A percentile compares a stretch with the other conserved stretches of the same genome.
These are phyloP conservation scores for Barnettozyma populi DNA, from an alignment of 805 yeast genomes.

Conservation along the genomic window DNA sequence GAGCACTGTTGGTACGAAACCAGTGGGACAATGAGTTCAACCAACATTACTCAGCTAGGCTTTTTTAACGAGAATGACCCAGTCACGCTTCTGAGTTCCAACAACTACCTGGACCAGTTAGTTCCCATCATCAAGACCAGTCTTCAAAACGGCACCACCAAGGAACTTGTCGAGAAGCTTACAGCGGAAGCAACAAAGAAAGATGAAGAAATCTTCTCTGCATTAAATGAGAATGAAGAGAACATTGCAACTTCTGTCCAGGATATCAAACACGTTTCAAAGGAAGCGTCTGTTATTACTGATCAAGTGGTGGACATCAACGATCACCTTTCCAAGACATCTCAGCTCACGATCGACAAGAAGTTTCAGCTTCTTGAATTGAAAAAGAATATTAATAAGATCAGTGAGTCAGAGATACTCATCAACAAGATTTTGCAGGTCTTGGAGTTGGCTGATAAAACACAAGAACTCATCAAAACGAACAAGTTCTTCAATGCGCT, in stretches of 20 bases:
- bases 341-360: conserved; percentile 55
- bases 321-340: conserved; percentile 54
- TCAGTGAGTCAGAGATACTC: conserved; percentile 65
- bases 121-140: conserved; percentile 71
- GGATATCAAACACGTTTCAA: conserved; percentile 56
- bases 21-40: not conserved
- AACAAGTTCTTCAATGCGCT: conserved; percentile 81
- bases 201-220: conserved; percentile 55
- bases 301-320: conserved; percentile 53
- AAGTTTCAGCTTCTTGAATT: conserved; percentile 55
- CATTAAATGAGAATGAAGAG: conserved; percentile 57
- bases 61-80: conserved; percentile 23
- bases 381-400: conserved; percentile 59
- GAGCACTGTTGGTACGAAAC: not conserved
- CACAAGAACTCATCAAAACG: conserved; percentile 71
- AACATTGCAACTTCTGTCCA: conserved; percentile 53
- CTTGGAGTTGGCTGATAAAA: conserved; percentile 78
- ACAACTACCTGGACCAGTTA: conserved; percentile 72
- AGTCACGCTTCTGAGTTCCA: conserved; percentile 33
- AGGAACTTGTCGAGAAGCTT: conserved; percentile 49
- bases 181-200: conserved; percentile 53
- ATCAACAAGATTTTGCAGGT: conserved; percentile 73
- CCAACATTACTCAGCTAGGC: conserved; percentile 9
- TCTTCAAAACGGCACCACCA: conserved; percentile 46
- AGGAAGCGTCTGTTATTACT: conserved; percentile 50